These are phyloP conservation scores for Porogramme epimiltina DNA, from an alignment of 1,284 basidiomycete genomes.

Conservation along the genomic window DNA sequence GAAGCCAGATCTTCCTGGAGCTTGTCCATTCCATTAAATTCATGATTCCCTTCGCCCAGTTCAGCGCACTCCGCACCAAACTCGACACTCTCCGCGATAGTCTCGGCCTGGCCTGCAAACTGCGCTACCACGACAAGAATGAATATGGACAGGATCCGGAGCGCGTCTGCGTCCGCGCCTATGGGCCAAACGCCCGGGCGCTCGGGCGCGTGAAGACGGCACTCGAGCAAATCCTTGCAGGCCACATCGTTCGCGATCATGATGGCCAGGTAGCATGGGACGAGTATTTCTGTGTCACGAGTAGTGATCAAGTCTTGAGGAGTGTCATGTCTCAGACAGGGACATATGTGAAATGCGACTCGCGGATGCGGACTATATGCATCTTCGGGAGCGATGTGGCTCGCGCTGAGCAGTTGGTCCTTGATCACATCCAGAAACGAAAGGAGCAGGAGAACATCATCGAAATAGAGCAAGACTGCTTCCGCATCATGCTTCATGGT, in stretches of 20 bases:
- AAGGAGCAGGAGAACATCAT: constrained; percentile 35
- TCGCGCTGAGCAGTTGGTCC: constrained; percentile 33
- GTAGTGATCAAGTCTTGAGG: constrained; percentile 38
- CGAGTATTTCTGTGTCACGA: constrained; percentile 43
- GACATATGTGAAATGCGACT: constrained; percentile 42
- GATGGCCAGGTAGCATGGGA: constrained; percentile 45
- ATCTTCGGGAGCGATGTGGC: constrained; percentile 38
- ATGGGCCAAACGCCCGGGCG: constrained; percentile 34
- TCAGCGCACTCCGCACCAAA: constrained; percentile 27
- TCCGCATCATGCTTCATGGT: constrained; percentile 40
- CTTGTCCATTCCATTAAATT: constrained; percentile 33
- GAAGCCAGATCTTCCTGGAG: constrained; percentile 28
- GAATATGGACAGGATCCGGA: constrained; percentile 17
- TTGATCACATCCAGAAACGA: constrained; percentile 32
- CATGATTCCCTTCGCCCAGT: constrained; percentile 24
- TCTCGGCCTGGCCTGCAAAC: constrained; percentile 27
- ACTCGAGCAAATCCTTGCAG: constrained; percentile 39
- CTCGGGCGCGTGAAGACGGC: constrained; percentile 39
- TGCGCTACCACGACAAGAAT: constrained; percentile 37
- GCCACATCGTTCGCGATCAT: constrained; percentile 34
- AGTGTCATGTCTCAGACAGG: constrained; percentile 33
- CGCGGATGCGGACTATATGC: constrained; percentile 36
- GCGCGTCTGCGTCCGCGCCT: constrained; percentile 40
- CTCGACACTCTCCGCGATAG: constrained; percentile 32
- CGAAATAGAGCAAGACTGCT: constrained; percentile 32